These are phyloP conservation scores for Gossypium bickii DNA, from an alignment of 345 rosid genomes.

Conservation along the genomic window DNA sequence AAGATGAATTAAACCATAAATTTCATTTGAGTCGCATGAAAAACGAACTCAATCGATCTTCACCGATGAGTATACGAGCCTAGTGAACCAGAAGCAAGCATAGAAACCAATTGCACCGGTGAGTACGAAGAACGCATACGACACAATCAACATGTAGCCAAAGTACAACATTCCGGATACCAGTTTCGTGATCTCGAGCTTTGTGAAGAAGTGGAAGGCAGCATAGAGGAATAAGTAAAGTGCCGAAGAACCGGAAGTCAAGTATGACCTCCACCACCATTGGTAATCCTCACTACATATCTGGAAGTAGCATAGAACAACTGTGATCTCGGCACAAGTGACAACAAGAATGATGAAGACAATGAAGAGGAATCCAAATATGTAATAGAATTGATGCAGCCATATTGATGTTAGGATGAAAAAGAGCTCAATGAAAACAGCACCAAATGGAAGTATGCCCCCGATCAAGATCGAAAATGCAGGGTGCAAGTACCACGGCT, in stretches of 20 bases:
- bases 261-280: conserved; percentile 98
- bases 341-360: conserved; percentile 71
- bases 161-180: conserved; percentile 77
- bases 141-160: conserved; percentile 80
- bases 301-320: conserved; percentile 93
- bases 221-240: conserved; percentile 86
- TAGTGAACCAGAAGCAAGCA: conserved; percentile 87
- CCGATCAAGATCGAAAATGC: too few relatives aligned
- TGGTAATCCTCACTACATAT: conserved; percentile 88
- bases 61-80: conserved; percentile 82
- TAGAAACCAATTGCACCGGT: conserved; percentile 84
- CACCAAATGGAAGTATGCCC: too few relatives aligned
- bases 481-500: too few relatives aligned
- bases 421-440: too few relatives aligned
- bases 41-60: conserved; percentile 51
- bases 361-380: conserved; percentile 84
- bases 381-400: conserved; percentile 91
- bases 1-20: too few relatives aligned
- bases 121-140: conserved; percentile 72
- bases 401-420: conserved; percentile 91
- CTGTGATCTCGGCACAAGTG: conserved; percentile 85
- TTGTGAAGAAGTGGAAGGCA: conserved; percentile 78
- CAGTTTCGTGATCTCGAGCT: conserved; percentile 82
- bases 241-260: conserved; percentile 87
- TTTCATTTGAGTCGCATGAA: too few relatives aligned